Evolutionary conservation across 2,329 filamentous ascomycete species (phyloP).

Genomic region (Cercospora janseana): DNA sequence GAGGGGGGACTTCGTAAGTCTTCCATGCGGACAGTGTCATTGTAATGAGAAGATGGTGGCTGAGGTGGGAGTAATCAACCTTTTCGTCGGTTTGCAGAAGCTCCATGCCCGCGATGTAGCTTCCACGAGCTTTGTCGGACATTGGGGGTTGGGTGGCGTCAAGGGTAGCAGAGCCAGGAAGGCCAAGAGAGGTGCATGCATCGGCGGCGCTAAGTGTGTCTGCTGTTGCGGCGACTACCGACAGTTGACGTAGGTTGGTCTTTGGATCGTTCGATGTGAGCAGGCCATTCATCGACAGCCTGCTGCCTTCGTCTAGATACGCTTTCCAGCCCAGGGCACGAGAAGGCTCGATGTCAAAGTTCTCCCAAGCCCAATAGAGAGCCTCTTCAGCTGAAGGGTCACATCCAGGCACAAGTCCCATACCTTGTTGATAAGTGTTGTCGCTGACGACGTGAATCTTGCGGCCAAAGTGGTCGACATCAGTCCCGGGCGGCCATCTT

Average conservation of each 20-base stretch:
- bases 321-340: conserved; percentile 43
- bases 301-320: not conserved
- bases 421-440: conserved; percentile 71
- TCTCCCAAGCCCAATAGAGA: conserved; percentile 62
- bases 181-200: conserved; percentile 53
- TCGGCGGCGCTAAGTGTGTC: conserved; percentile 67
- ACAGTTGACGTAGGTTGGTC: conserved; percentile 40
- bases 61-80: conserved; percentile 46
- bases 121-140: conserved; percentile 51
- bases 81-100: conserved; percentile 54
- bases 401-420: conserved; percentile 63
- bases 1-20: conserved; percentile 4
- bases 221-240: conserved; percentile 54
- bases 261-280: conserved; percentile 11
- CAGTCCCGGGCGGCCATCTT: conserved; percentile 69
- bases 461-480: conserved; percentile 65
- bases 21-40: conserved; percentile 28
- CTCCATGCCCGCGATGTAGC: conserved; percentile 55
- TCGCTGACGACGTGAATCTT: conserved; percentile 76
- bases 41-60: conserved; percentile 36
- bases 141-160: conserved; percentile 65
- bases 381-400: conserved; percentile 60
- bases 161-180: conserved; percentile 45
- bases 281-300: not conserved
- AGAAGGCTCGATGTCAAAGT: conserved; percentile 57